Percentiles rank a stretch among this genome's conserved stretches.
phyloP scores from a whole-genome alignment of 2,329 filamentous ascomycete species.

The Ceratocystis cacaofunesta region DNA sequence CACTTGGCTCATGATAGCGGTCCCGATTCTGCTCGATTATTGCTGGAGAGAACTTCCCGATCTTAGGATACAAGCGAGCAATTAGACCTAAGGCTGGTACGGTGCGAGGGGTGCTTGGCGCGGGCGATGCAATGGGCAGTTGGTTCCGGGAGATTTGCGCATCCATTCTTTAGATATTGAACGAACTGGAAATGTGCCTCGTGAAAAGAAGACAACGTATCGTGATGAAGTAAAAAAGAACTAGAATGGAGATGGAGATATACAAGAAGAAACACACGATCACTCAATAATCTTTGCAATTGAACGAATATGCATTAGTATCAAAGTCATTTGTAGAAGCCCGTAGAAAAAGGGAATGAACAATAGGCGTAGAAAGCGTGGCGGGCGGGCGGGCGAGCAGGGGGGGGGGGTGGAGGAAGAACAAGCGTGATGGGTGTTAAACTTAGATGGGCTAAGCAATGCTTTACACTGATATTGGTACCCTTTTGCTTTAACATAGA shows the following conservation, averaged over 20 bases:
- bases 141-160: background rate
- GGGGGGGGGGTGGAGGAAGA: too few relatives aligned
- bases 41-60: background rate
- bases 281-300: background rate
- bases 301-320: background rate
- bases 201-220: too few relatives aligned
- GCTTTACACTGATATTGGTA: background rate
- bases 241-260: background rate
- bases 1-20: constrained; percentile 3
- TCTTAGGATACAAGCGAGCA: constrained; percentile 3
- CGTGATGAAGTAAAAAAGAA: background rate
- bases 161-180: background rate
- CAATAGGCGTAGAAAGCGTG: too few relatives aligned
- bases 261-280: background rate
- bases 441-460: background rate
- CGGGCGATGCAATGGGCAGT: background rate
- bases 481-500: background rate
- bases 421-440: background rate
- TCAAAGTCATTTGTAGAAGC: background rate
- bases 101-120: background rate
- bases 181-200: background rate
- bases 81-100: background rate
- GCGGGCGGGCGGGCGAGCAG: too few relatives aligned
- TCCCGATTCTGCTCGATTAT: background rate
- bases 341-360: background rate